These are phyloP conservation scores for Candida vartiovaarae DNA, from an alignment of 805 yeast species.

Conservation along the genomic window DNA sequence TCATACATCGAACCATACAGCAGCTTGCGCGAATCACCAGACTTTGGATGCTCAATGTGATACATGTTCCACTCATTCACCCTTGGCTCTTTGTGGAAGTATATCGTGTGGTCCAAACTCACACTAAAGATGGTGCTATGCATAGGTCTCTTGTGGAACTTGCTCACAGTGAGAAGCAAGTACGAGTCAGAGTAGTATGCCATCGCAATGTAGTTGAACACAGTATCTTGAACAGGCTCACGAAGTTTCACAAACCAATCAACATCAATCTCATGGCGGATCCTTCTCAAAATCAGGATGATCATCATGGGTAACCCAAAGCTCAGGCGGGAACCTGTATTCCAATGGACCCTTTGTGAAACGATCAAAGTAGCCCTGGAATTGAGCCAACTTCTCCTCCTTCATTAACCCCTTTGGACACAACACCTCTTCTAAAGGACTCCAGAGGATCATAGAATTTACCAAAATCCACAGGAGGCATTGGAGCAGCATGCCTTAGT, in stretches of 20 bases:
- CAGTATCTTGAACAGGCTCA: slow-evolving; percentile 15
- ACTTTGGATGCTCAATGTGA: slow-evolving; percentile 40
- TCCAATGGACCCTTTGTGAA: slow-evolving; percentile 26
- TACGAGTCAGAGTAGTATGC: slow-evolving; percentile 56
- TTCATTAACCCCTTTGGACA: slow-evolving; percentile 11
- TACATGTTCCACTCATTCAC: slow-evolving; percentile 46
- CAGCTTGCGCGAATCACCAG: slow-evolving; percentile 46
- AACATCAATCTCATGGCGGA: slow-evolving; percentile 17
- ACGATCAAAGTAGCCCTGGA: slow-evolving; percentile 25
- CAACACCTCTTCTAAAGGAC: slow-evolving; percentile 9
- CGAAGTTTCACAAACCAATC: slow-evolving; percentile 11
- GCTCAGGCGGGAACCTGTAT: slow-evolving; percentile 30
- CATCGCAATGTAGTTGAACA: slow-evolving; percentile 47
- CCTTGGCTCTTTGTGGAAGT: slow-evolving; percentile 50
- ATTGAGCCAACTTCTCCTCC: slow-evolving; percentile 2
- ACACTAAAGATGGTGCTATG: slow-evolving; percentile 45
- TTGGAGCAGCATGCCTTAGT: slow-evolving; percentile 12
- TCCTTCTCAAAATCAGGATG: slow-evolving; percentile 10
- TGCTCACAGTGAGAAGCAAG: slow-evolving; percentile 43
- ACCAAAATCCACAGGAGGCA: slow-evolving; percentile 10
- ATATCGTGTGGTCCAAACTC: slow-evolving; percentile 60
- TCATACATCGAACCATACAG: slow-evolving; percentile 52
- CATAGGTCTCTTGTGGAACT: slow-evolving; percentile 40
- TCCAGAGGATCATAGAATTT: slow-evolving; percentile 10
- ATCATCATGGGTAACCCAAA: slow-evolving; percentile 20